These are phyloP conservation scores for Porcisia deanei DNA, from an alignment of 208 protist species.

Conservation along the genomic window DNA sequence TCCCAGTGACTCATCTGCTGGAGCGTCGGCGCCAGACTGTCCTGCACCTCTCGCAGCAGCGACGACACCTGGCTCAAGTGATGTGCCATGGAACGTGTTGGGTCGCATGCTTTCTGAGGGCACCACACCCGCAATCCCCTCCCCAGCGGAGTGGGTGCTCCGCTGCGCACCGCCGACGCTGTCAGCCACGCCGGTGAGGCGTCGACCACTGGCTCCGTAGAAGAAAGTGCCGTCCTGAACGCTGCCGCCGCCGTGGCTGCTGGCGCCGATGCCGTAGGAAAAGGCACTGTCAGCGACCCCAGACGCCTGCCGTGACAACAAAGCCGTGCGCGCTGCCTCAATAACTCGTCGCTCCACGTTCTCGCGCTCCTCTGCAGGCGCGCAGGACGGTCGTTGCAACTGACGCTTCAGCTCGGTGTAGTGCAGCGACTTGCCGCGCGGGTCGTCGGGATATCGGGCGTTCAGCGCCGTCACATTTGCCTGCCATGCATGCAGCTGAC, in stretches of 20 bases:
- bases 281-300: constrained; percentile 6
- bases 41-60: background rate
- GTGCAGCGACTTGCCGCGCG: constrained; percentile 17
- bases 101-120: constrained; percentile 52
- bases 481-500: constrained; percentile 40
- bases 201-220: constrained; percentile 20
- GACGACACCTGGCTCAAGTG: background rate
- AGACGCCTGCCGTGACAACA: constrained; percentile 16
- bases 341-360: constrained; percentile 19
- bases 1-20: background rate
- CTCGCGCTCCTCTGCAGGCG: constrained; percentile 53
- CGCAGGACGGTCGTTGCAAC: constrained; percentile 28
- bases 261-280: constrained; percentile 11
- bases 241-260: constrained; percentile 6
- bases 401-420: constrained; percentile 32
- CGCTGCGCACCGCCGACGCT: background rate
- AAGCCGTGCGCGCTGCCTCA: constrained; percentile 18
- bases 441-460: constrained; percentile 18
- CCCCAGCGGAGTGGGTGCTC: background rate
- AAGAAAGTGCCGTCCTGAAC: constrained; percentile 28
- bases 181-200: constrained; percentile 1
- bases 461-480: constrained; percentile 5
- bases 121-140: constrained; percentile 3
- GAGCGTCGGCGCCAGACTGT: background rate
- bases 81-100: constrained; percentile 44